phyloP scores from a whole-genome alignment of 257 asterid species.

The Rhazya stricta region DNA sequence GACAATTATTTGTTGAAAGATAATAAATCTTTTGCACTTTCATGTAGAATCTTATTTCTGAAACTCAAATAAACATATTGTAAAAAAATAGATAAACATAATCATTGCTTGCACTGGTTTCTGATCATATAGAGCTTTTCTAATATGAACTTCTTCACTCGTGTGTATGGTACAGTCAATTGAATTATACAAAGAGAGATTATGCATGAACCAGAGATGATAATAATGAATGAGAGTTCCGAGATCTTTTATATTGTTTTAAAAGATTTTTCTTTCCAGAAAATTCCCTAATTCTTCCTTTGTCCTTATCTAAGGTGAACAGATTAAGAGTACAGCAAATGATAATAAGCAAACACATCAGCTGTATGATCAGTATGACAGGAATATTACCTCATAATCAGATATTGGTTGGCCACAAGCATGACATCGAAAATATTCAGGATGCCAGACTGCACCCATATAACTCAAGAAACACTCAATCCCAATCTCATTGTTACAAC shows the following conservation, averaged over 20 bases:
- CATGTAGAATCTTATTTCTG: neutral
- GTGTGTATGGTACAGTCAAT: neutral
- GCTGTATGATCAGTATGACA: neutral
- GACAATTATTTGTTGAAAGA: neutral
- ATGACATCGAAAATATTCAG: conserved; percentile 89
- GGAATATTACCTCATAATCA: conserved; percentile 66
- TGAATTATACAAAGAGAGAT: neutral
- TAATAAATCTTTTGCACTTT: neutral
- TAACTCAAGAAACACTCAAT: conserved; percentile 83
- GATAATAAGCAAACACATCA: neutral
- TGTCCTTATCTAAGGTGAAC: neutral
- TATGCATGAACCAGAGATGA: neutral
- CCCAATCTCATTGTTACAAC: conserved; percentile 78
- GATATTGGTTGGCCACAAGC: conserved; percentile 85
- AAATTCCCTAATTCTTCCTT: neutral
- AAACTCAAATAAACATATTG: neutral
- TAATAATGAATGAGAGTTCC: neutral
- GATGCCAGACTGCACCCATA: conserved; percentile 95
- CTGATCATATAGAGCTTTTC: neutral
- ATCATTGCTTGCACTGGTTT: neutral
- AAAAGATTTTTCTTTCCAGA: neutral
- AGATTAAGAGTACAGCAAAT: neutral
- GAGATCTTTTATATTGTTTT: neutral
- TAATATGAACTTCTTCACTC: neutral
- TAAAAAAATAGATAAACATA: neutral